phyloP scores from a whole-genome alignment of 2,329 filamentous ascomycete species.

The Aureobasidium melanogenum region DNA sequence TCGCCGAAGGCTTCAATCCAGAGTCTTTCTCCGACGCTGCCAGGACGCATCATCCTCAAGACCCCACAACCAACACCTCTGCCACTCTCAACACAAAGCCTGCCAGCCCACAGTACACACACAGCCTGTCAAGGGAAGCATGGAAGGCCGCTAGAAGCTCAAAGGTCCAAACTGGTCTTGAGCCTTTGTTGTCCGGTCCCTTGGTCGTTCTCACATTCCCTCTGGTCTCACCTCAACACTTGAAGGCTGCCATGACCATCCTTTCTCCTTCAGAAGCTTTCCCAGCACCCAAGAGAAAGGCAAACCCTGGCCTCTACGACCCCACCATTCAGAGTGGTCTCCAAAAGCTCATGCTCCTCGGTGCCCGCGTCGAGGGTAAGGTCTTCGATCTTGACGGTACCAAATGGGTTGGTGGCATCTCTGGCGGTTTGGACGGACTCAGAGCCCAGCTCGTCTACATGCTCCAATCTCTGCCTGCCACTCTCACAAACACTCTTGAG shows the following conservation, averaged over 20 bases:
- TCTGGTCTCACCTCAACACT: constrained; percentile 69
- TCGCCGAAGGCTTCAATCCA: constrained; percentile 69
- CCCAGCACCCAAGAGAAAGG: constrained; percentile 66
- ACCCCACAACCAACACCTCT: constrained; percentile 27
- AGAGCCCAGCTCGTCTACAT: constrained; percentile 72
- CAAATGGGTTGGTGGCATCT: constrained; percentile 66
- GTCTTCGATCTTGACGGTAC: constrained; percentile 68
- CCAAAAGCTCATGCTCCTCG: constrained; percentile 78
- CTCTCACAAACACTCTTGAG: constrained; percentile 70
- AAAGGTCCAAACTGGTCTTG: constrained; percentile 52
- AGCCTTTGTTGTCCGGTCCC: constrained; percentile 72
- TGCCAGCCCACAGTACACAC: constrained; percentile 47
- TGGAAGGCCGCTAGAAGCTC: constrained; percentile 40
- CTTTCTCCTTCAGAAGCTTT: constrained; percentile 67
- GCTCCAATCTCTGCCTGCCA: constrained; percentile 70
- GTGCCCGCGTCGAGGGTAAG: constrained; percentile 76
- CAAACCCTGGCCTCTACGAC: constrained; percentile 75
- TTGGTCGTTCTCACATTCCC: constrained; percentile 75
- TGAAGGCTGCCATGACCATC: constrained; percentile 71
- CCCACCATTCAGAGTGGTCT: constrained; percentile 68
- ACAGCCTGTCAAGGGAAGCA: constrained; percentile 51
- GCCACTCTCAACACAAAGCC: constrained; percentile 23
- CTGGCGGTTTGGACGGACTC: constrained; percentile 72
- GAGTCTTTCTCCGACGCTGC: constrained; percentile 17
- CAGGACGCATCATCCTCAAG: constrained; percentile 18